Evolutionary conservation across 2,329 filamentous ascomycete genomes (phyloP), one percentile per base, ranked within the genome.

Genomic region (Fusarium setosum): DNA sequence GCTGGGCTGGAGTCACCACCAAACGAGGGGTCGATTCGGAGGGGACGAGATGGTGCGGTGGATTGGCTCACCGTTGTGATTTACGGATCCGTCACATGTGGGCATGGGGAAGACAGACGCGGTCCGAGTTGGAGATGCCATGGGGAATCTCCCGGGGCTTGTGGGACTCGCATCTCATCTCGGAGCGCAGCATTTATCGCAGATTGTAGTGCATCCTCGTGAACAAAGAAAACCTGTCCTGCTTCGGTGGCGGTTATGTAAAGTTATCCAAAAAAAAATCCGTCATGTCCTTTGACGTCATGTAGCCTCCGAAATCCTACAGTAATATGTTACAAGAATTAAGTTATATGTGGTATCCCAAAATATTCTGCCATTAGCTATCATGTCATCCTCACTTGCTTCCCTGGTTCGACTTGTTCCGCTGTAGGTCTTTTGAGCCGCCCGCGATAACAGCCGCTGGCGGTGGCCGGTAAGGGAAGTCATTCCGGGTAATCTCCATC

Each of bases 361-460:
- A 34, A 49, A 23, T 35, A 17, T 21, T 20, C 31, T 23, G n/a
- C 31, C 21, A 26, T 35, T 31, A 18, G 17, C 2, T 47, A 24
- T 47, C 38, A 34, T 47, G 26, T 34, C n/a, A 29, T 13, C 32
- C 17, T 10, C 31, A 38, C 37, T 52, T 56, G 24, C 50, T 42
- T 18, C 56, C 34, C 32, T 45, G 29, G 17, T 49, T 41, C 18
- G 61, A 11, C 1, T 64, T 60, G 7, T 60, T 61, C 17, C 70
- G 45, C 13, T 69, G 63, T 5, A 71, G 44, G 2, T 72, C 54
- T 26, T 29, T 71, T 6, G 49, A 42, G 9, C 50, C 56, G 3
- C 63, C 70, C 9, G 58, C 68, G 10, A 72, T 59, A 1, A 72
- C 35, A 5, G 57, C 70, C 1, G 56, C 23, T 1, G 61, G n/a